Evolutionary conservation across 257 asterid species (phyloP).

Genomic region (Catharanthus roseus): DNA sequence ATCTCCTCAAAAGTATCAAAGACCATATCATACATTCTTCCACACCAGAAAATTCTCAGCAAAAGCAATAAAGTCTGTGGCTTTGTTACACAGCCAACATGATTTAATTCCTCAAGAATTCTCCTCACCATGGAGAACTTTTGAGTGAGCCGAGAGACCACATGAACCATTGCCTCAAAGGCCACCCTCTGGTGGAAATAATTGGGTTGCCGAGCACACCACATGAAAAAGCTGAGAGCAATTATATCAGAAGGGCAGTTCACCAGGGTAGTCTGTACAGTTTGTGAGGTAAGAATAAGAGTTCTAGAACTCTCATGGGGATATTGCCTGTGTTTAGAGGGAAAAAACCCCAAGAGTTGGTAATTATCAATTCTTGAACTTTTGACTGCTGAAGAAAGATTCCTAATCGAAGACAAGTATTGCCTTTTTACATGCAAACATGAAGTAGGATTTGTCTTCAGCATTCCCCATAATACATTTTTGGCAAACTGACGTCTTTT

Average conservation of each 20-base stretch:
- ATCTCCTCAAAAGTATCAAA: slow-evolving; percentile 50
- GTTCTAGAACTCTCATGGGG: slow-evolving; percentile 16
- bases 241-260: slow-evolving; percentile 57
- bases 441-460: slow-evolving; percentile 13
- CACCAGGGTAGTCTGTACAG: slow-evolving; percentile 41
- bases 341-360: slow-evolving; percentile 10
- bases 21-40: slow-evolving; percentile 54
- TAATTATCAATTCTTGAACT: slow-evolving; percentile 1
- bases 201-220: slow-evolving; percentile 70
- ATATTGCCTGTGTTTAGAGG: slow-evolving; percentile 14
- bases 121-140: slow-evolving; percentile 38
- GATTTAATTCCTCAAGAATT: slow-evolving; percentile 38
- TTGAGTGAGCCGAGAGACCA: slow-evolving; percentile 47
- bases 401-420: slow-evolving; percentile 25
- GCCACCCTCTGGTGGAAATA: slow-evolving; percentile 56
- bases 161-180: slow-evolving; percentile 50
- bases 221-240: slow-evolving; percentile 53
- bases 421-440: slow-evolving; percentile 20
- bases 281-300: slow-evolving; percentile 33
- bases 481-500: no score
- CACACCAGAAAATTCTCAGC: slow-evolving; percentile 71
- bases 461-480: slow-evolving; percentile 11
- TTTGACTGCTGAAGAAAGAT: slow-evolving; percentile 29
- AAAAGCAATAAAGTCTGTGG: slow-evolving; percentile 62
- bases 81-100: slow-evolving; percentile 46